Conservation (phyloP, 1,139 yeast species). For the Yamadazyma dendronema region DNA sequence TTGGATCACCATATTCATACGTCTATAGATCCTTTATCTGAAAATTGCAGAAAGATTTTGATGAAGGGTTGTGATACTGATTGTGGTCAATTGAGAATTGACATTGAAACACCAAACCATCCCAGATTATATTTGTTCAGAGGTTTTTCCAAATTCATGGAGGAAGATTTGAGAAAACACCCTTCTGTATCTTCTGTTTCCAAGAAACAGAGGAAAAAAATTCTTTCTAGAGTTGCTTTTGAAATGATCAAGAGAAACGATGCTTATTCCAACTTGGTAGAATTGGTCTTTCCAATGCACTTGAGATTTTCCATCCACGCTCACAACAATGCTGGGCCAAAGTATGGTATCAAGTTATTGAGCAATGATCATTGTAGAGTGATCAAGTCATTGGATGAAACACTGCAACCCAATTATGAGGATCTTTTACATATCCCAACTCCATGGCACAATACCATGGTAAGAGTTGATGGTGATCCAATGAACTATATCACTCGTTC, state of each 20-base stretch:
- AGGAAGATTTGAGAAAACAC: conserved; percentile 50
- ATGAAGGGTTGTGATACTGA: conserved; percentile 42
- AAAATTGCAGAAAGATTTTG: conserved; percentile 37
- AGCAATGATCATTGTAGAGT: conserved; percentile 41
- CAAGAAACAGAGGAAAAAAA: conserved; percentile 49
- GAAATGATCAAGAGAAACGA: conserved; percentile 65
- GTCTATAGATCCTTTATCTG: conserved; percentile 32
- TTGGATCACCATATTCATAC: conserved; percentile 37
- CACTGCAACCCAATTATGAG: conserved; percentile 26
- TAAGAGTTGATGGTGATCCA: conserved; percentile 33
- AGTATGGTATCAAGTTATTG: conserved; percentile 53
- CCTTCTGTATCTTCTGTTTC: conserved; percentile 38
- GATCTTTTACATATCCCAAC: conserved; percentile 63
- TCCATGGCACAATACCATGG: conserved; percentile 64
- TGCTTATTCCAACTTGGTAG: conserved; percentile 63
- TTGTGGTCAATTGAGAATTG: conserved; percentile 32
- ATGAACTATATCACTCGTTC: conserved; percentile 28
- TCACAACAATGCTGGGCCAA: conserved; percentile 56
- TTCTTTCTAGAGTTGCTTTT: conserved; percentile 53
- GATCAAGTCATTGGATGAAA: conserved; percentile 29
- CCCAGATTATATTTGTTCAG: conserved; percentile 52
- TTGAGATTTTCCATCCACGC: conserved; percentile 61
- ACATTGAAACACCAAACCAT: conserved; percentile 41
- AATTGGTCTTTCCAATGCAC: conserved; percentile 57
- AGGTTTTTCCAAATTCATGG: conserved; percentile 61